phyloP scores from a whole-genome alignment of 2,329 filamentous ascomycete species.

The Orbilia ellipsospora region DNA sequence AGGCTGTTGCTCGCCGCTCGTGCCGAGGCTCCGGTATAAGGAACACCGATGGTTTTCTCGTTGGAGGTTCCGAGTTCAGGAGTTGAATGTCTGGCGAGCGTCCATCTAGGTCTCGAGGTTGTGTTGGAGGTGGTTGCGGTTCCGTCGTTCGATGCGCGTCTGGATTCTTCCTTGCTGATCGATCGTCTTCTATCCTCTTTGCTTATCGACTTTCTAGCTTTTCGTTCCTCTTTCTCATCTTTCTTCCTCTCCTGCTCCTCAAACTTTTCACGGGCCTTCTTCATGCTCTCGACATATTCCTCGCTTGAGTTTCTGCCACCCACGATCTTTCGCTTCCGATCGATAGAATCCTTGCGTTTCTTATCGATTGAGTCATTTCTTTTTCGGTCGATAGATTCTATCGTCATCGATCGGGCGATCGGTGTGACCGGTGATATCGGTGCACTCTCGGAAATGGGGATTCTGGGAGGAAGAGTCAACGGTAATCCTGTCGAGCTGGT shows the following conservation, averaged over 20 bases:
- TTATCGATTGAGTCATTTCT: constrained; percentile 42
- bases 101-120: constrained; percentile 30
- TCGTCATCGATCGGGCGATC: constrained; percentile 25
- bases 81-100: constrained; percentile 40
- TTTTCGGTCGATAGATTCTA: constrained; percentile 42
- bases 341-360: constrained; percentile 48
- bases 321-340: constrained; percentile 49
- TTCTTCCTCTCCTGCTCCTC: constrained; percentile 46
- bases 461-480: constrained; percentile 39
- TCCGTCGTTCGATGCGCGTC: constrained; percentile 48
- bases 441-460: constrained; percentile 45
- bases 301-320: constrained; percentile 47
- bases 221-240: constrained; percentile 45
- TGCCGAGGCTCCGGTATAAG: constrained; percentile 21
- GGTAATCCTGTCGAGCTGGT: constrained; percentile 49
- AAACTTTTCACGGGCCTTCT: constrained; percentile 43
- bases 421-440: constrained; percentile 44
- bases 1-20: constrained; percentile 26
- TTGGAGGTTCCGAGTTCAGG: constrained; percentile 45
- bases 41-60: constrained; percentile 52
- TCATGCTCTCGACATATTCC: constrained; percentile 48
- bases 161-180: constrained; percentile 51
- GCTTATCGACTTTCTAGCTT: constrained; percentile 47
- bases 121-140: constrained; percentile 19
- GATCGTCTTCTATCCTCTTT: constrained; percentile 43